phyloP scores from a whole-genome alignment of 352 stramenopile species.

The Pythium dissimile region DNA sequence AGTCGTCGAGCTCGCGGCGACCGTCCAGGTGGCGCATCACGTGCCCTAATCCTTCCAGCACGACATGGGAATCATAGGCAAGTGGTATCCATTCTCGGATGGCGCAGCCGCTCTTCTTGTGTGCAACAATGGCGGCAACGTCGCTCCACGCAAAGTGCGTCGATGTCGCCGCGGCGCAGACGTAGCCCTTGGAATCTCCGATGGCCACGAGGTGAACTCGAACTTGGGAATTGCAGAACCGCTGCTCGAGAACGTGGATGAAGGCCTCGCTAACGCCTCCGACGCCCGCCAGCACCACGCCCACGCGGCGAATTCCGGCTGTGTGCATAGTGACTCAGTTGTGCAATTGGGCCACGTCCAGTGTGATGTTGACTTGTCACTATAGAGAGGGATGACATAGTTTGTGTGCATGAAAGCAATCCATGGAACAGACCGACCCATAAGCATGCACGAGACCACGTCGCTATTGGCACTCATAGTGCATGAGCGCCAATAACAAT shows the following conservation, averaged over 20 bases:
- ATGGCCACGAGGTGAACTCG: constrained; percentile 22
- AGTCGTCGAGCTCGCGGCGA: constrained; percentile 5
- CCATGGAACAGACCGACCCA: too few species aligned
- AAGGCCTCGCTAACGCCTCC: constrained; percentile 25
- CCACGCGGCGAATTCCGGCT: constrained; percentile 15
- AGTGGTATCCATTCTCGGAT: neutral
- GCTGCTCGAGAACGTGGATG: constrained; percentile 19
- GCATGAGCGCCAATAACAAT: too few species aligned
- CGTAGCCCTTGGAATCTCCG: constrained; percentile 26
- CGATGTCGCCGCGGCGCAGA: neutral
- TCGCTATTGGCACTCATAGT: too few species aligned
- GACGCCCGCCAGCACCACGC: constrained; percentile 26
- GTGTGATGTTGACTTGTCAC: too few species aligned
- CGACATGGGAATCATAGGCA: neutral
- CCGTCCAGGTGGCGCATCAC: constrained; percentile 12
- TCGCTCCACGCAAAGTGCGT: constrained; percentile 2
- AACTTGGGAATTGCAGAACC: constrained; percentile 8
- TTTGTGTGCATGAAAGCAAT: too few species aligned
- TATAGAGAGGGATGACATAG: too few species aligned
- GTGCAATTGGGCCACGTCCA: neutral
- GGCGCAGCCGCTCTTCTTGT: constrained; percentile 4
- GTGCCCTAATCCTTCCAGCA: constrained; percentile 3
- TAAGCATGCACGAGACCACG: too few species aligned
- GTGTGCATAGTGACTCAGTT: too few species aligned
- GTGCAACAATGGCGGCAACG: constrained; percentile 4